phyloP scores from a whole-genome alignment of 352 stramenopile genomes.

The Phytophthora tubulina region DNA sequence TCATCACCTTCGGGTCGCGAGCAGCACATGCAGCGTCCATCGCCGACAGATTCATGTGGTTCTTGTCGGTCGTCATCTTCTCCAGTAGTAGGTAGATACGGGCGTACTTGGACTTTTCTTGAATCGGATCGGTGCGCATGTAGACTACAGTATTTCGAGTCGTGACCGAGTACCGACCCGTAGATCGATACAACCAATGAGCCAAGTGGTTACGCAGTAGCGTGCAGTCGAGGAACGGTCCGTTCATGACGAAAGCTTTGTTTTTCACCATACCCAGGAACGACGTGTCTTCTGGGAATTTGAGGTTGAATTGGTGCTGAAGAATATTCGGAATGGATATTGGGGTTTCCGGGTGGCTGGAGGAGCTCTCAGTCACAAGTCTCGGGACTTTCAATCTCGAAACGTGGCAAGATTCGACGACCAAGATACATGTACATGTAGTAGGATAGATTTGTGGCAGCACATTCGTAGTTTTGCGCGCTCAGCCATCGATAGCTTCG shows the following conservation, averaged over 20 bases:
- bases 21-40: conserved; percentile 56
- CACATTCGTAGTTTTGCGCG: too few species aligned
- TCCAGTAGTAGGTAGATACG: conserved; percentile 83
- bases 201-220: conserved; percentile 83
- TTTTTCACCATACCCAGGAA: conserved; percentile 76
- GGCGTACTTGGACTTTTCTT: conserved; percentile 50
- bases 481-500: too few species aligned
- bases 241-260: conserved; percentile 79
- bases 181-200: conserved; percentile 79
- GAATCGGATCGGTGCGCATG: conserved; percentile 49
- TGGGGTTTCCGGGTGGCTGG: too few species aligned
- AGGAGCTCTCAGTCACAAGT: too few species aligned
- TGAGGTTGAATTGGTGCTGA: conserved; percentile 84
- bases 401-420: too few species aligned
- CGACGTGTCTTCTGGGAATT: conserved; percentile 52
- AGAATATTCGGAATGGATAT: too few species aligned
- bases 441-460: too few species aligned
- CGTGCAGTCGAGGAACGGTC: conserved; percentile 75
- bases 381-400: too few species aligned
- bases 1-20: conserved; percentile 49
- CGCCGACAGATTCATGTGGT: conserved; percentile 68
- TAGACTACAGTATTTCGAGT: conserved; percentile 75
- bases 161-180: conserved; percentile 73
- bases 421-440: too few species aligned
- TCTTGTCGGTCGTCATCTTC: conserved; percentile 76